Conservation (phyloP, 2,329 filamentous ascomycete species). For the Xylariaceae sp. region DNA sequence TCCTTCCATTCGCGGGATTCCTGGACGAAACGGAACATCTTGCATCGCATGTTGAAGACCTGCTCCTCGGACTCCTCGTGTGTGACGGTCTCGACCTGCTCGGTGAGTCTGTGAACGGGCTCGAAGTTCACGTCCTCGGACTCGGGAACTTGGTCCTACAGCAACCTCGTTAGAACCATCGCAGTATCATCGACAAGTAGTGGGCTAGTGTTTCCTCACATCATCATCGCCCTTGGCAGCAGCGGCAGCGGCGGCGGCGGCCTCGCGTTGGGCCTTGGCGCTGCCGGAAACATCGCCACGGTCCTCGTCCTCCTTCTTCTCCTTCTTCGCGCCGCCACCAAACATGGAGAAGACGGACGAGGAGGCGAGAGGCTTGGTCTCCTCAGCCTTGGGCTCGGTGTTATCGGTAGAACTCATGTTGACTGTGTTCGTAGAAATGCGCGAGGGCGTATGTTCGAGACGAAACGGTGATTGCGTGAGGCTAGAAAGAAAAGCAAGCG, state of each 20-base stretch:
- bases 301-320: constrained; percentile 81
- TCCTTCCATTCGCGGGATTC: constrained; percentile 97
- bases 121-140: constrained; percentile 95
- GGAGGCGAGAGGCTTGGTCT: constrained; percentile 47
- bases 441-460: neutral
- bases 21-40: constrained; percentile 97
- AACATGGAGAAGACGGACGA: constrained; percentile 95
- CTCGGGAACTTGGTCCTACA: constrained; percentile 64
- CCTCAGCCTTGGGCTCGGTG: constrained; percentile 52
- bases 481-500: constrained; percentile 4
- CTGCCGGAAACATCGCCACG: constrained; percentile 84
- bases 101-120: constrained; percentile 90
- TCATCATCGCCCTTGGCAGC: constrained; percentile 52
- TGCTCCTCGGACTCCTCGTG: constrained; percentile 98
- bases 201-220: constrained; percentile 36
- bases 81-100: constrained; percentile 95
- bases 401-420: constrained; percentile 47
- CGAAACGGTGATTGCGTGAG: neutral
- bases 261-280: constrained; percentile 70
- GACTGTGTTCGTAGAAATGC: constrained; percentile 9
- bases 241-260: constrained; percentile 55
- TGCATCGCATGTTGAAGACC: constrained; percentile 98
- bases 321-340: constrained; percentile 93
- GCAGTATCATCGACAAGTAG: neutral
- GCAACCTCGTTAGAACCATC: constrained; percentile 13